A percentile compares a stretch with the other conserved stretches of the same genome.
phyloP scores from a whole-genome alignment of 768 basidiomycete genomes.

The Cystobasidium tubakii region DNA sequence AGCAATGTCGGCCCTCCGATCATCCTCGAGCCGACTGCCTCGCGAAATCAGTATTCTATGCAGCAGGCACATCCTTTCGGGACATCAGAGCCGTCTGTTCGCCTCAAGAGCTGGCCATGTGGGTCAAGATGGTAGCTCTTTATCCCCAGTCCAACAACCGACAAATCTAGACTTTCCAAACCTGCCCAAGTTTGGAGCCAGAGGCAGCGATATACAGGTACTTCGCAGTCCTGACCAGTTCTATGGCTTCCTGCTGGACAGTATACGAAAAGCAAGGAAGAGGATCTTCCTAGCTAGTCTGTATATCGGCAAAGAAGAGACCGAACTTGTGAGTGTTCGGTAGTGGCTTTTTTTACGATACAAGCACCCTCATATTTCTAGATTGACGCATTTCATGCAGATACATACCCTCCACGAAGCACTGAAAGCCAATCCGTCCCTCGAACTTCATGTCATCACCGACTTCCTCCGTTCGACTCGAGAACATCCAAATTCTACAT shows the following conservation, averaged over 20 bases:
- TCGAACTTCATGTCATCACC: constrained; percentile 67
- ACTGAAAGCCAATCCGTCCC: constrained; percentile 57
- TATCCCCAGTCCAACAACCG: background rate
- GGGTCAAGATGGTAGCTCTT: background rate
- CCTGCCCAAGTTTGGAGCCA: constrained; percentile 54
- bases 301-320: constrained; percentile 75
- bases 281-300: constrained; percentile 85
- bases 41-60: constrained; percentile 4
- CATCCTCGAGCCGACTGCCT: background rate
- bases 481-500: constrained; percentile 54
- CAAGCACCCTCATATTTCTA: too few relatives aligned
- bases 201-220: constrained; percentile 56
- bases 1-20: constrained; percentile 64
- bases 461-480: constrained; percentile 61
- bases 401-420: constrained; percentile 62
- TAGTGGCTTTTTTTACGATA: background rate
- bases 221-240: constrained; percentile 61
- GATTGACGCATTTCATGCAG: constrained; percentile 53
- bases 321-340: constrained; percentile 61
- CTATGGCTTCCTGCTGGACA: constrained; percentile 57
- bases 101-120: background rate
- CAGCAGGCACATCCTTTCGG: background rate
- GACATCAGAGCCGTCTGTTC: background rate
- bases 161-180: background rate
- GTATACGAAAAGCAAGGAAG: constrained; percentile 55